Base-by-base conservation (phyloP, 139 green algal genomes). In the Spirogloea muscicola region DNA sequence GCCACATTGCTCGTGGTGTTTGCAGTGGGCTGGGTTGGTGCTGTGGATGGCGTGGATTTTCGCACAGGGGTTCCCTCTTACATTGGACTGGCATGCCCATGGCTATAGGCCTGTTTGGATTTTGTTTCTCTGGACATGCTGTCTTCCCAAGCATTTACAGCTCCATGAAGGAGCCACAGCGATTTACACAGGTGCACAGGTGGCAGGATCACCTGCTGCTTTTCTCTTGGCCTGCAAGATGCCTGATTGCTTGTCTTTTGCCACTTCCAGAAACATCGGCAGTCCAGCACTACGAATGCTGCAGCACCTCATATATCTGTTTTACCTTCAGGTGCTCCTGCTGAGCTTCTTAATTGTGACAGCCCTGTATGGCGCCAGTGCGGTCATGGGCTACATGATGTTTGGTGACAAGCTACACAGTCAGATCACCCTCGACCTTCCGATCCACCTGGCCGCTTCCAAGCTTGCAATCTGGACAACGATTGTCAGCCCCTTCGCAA, bases 371-470 rank as follows among this genome's bases (percentile, higher is more conserved):
- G 62, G 62, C 10, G 41, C 25, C 40, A 71, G 34, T 16, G 62
- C 62, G 27, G 39, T 71, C 16, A n/a, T 37, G 9, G 62, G 62
- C 62, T 71, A 60, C 43, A 60, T 29, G 6, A 71, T 71, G 62
- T 71, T 41, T 29, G 62, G 62, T 18, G 37, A 61, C 7, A 40
- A 10, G 25, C 33, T 29, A 16, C 21, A n/a, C 37, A 27, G 39
- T 40, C 62, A 71, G 62, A 71, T 71, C 40, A 71, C 62, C 1
- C 62, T 71, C 37, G 59, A 71, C 62, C 62, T 71, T 18, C 62
- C 62, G 25, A n/a, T n/a, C 37, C 0, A 61, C 13, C 38, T 55
- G 39, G 25, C 25, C 1, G 31, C 62, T 0, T 71, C 62, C 2
- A 61, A 60, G 13, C 16, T 71, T 16, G 62, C 39, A 38, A 61